These are phyloP conservation scores for Cylindricascospora bacillispora DNA, from an alignment of 1,139 yeast species.

Conservation along the genomic window DNA sequence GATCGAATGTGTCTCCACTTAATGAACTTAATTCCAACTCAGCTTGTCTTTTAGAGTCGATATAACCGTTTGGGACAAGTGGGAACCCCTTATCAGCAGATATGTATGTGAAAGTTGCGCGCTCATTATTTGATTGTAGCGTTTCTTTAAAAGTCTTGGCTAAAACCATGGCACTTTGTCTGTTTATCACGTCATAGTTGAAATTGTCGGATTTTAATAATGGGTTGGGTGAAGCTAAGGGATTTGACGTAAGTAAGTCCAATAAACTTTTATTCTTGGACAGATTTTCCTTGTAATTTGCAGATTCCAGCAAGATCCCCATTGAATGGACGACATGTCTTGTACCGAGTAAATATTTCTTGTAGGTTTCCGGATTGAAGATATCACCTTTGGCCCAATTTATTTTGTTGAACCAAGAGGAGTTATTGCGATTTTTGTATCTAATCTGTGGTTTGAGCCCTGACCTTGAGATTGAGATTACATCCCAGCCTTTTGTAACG, in stretches of 20 bases:
- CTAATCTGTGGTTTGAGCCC: constrained; percentile 49
- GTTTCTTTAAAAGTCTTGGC: constrained; percentile 39
- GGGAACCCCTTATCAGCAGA: constrained; percentile 71
- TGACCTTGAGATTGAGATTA: constrained; percentile 48
- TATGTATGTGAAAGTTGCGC: constrained; percentile 54
- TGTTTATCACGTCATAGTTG: constrained; percentile 52
- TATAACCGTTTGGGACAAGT: constrained; percentile 54
- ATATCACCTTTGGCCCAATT: constrained; percentile 59
- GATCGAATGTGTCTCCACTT: constrained; percentile 32
- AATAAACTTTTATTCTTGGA: neutral
- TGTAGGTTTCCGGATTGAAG: constrained; percentile 49
- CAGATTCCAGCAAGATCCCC: constrained; percentile 61
- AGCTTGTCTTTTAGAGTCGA: constrained; percentile 64
- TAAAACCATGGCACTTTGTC: constrained; percentile 53
- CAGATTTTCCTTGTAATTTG: constrained; percentile 41
- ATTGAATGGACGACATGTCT: constrained; percentile 72
- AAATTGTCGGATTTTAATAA: constrained; percentile 33
- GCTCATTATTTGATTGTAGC: constrained; percentile 3
- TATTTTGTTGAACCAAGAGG: constrained; percentile 55
- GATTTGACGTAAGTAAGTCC: neutral
- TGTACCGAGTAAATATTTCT: constrained; percentile 33
- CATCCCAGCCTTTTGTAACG: constrained; percentile 46
- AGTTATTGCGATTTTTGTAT: no score
- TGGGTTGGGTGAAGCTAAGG: no score
- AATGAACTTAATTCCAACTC: constrained; percentile 39